phyloP scores from a whole-genome alignment of 768 basidiomycete species.

The Dentipellis fragilis region DNA sequence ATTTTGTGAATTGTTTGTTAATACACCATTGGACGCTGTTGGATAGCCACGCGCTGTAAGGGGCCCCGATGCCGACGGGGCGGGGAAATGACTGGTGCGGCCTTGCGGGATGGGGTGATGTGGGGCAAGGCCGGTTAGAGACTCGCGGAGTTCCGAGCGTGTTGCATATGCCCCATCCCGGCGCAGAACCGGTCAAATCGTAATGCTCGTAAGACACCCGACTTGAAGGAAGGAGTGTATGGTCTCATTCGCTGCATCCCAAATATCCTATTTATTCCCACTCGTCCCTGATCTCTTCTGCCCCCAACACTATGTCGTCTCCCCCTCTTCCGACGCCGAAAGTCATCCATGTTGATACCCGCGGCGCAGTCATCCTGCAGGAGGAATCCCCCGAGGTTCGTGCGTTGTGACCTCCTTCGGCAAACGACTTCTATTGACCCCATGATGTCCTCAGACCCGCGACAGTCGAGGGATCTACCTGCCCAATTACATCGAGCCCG shows the following conservation, averaged over 20 bases:
- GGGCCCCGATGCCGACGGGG: background rate
- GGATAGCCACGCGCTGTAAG: background rate
- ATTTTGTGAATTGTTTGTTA: background rate
- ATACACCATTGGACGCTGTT: background rate
- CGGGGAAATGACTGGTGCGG: background rate
- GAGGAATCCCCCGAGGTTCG: constrained; percentile 92
- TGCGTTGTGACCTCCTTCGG: background rate
- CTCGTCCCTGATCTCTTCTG: background rate
- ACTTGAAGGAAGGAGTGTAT: constrained; percentile 2
- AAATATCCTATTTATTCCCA: background rate
- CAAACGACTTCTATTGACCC: too few relatives aligned
- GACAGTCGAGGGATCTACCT: constrained; percentile 96
- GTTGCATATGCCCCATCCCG: background rate
- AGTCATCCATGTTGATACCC: constrained; percentile 90
- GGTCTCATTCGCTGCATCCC: constrained; percentile 3
- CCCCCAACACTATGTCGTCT: constrained; percentile 18
- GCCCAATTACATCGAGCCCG: constrained; percentile 94
- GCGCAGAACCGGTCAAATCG: background rate
- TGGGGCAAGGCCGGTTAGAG: constrained; percentile 1
- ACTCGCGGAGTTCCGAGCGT: background rate
- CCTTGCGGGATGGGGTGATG: background rate
- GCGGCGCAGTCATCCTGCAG: constrained; percentile 85
- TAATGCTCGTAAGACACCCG: constrained; percentile 2
- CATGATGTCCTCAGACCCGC: constrained; percentile 45
- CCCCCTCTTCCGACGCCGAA: constrained; percentile 70